Evolutionary conservation across 495 filamentous ascomycete genomes (phyloP).

Genomic region (Aspergillus hancockii): DNA sequence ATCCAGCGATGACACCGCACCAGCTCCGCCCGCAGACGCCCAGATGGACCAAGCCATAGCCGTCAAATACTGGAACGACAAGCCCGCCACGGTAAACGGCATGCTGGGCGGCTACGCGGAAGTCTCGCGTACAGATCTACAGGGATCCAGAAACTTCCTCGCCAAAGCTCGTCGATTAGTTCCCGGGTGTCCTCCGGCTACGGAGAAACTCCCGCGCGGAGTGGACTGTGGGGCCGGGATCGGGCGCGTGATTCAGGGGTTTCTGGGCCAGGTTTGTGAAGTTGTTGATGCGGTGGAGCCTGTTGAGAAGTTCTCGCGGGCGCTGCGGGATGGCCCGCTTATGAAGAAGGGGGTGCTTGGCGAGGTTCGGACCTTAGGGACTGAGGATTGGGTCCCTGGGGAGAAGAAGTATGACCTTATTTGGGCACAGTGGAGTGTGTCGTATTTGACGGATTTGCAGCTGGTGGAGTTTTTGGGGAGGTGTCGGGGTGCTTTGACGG

Average conservation of each 20-base stretch:
- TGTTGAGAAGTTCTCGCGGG: conserved; percentile 50
- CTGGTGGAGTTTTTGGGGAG: conserved; percentile 65
- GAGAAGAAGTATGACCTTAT: conserved; percentile 55
- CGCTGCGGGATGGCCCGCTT: conserved; percentile 27
- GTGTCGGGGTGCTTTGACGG: conserved; percentile 55
- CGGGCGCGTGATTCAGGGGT: conserved; percentile 59
- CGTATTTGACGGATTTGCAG: conserved; percentile 76
- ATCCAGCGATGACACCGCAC: neutral
- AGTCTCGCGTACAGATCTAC: conserved; percentile 74
- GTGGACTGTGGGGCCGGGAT: conserved; percentile 67
- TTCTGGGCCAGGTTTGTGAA: conserved; percentile 53
- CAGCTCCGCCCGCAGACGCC: conserved; percentile 23
- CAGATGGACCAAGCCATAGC: conserved; percentile 40
- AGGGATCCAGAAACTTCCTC: conserved; percentile 73
- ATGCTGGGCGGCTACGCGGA: conserved; percentile 82
- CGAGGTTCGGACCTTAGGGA: conserved; percentile 66
- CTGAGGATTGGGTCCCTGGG: conserved; percentile 71
- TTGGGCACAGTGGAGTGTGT: conserved; percentile 88
- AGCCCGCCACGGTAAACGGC: conserved; percentile 68
- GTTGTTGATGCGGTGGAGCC: conserved; percentile 64
- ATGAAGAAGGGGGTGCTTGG: conserved; percentile 45
- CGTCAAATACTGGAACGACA: conserved; percentile 68
- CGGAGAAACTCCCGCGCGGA: conserved; percentile 37
- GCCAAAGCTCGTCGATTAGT: conserved; percentile 63
- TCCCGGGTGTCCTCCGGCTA: conserved; percentile 16